Base-by-base conservation (phyloP, 139 green algal genomes). In the Coccomyxa sp. region DNA sequence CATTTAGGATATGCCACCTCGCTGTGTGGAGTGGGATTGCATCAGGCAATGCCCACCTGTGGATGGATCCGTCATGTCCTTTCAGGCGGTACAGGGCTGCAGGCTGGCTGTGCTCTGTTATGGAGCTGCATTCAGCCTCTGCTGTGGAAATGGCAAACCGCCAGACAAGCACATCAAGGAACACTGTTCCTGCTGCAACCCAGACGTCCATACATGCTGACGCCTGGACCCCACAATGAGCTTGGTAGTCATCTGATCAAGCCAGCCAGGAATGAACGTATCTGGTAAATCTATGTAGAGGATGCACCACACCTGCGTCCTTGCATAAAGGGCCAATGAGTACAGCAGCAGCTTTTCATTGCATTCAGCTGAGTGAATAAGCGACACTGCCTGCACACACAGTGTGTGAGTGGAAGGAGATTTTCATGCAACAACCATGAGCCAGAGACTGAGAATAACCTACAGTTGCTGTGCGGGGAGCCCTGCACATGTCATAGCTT, bases 11-110 rank as follows among this genome's bases (percentile, higher is more conserved):
- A 58, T 21, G 18, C 21, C 23, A 17, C 11, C 16, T 27, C 74
- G 9, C 74, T 45, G 23, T 58, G 74, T 10, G 10, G 30, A 58
- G 74, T 27, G 28, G n/a, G 23, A 79, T n/a, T 23, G n/a, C 74
- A 38, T 79, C 21, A 67, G 77, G 23, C 30, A 59, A 13, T 21
- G 1, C 60, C 27, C 57, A 88, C 85, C 84, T 86, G 82, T 92
- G 88, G 30, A 92, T 91, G n/a, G 89, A 92, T 23, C 89, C 89
- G 31, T 87, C 79, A 60, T 92, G 89, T 3, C 89, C 89, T 27
- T 82, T 82, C 23, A 92, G 85, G 14, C 82, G 77, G 38, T 82
- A 82, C 67, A 88, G 82, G 10, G 88, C 75, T 17, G 17, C 21
- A 58, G 60, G 13, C n/a, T 80, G n/a, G n/a, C 27, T 58, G 13